These are phyloP conservation scores for Ailanthus altissimus DNA, from an alignment of 345 rosid species.

Conservation along the genomic window DNA sequence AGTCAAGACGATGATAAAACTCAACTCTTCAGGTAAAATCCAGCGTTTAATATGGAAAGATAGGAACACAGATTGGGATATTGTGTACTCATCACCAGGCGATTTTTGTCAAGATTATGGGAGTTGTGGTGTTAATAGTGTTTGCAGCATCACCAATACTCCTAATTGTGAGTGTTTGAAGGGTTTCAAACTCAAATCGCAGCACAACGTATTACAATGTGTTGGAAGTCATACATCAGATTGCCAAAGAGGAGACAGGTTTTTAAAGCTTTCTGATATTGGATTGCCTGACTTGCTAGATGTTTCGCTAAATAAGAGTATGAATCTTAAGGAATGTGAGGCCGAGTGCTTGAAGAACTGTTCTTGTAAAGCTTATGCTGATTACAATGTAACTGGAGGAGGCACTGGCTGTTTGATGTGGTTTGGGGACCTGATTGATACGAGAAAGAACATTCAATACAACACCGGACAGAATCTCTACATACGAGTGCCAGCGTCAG, in stretches of 20 bases:
- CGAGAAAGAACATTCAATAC: background rate
- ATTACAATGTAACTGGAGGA: slow-evolving; percentile 13
- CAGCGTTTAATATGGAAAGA: slow-evolving; percentile 16
- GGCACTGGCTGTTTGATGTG: slow-evolving; percentile 40
- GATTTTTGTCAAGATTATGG: slow-evolving; percentile 29
- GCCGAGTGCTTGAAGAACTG: slow-evolving; percentile 29
- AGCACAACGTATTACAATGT: background rate
- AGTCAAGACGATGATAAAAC: background rate
- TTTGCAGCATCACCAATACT: background rate
- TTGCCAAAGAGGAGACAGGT: background rate
- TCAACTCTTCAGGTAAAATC: background rate
- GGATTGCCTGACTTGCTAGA: slow-evolving; percentile 13
- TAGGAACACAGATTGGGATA: slow-evolving; percentile 1
- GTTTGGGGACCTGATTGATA: slow-evolving; percentile 33
- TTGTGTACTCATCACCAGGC: slow-evolving; percentile 26
- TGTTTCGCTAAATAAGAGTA: slow-evolving; percentile 11
- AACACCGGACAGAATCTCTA: slow-evolving; percentile 14
- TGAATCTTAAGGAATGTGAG: slow-evolving; percentile 27
- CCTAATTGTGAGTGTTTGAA: slow-evolving; percentile 34
- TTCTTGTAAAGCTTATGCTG: slow-evolving; percentile 34
- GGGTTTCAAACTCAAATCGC: slow-evolving; percentile 32
- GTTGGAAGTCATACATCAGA: background rate
- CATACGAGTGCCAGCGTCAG: slow-evolving; percentile 20
- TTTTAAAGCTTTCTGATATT: background rate
- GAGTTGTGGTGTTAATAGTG: slow-evolving; percentile 29